These are phyloP conservation scores for Fusarium annulatum DNA, from an alignment of 2,329 filamentous ascomycete species.

Conservation along the genomic window DNA sequence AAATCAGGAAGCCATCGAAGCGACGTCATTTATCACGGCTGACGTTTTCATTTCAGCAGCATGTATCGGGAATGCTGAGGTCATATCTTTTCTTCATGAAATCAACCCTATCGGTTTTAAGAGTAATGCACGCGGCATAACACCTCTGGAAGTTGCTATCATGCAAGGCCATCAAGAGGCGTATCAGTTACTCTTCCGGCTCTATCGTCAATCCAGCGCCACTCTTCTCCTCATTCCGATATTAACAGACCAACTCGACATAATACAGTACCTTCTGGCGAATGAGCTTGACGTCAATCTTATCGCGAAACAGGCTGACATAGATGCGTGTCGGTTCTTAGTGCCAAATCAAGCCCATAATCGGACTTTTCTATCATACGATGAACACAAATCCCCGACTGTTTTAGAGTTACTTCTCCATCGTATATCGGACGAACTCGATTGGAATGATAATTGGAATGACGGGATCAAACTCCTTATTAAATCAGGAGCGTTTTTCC, in stretches of 20 bases:
- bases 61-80: background rate
- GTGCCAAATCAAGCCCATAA: fast-evolving
- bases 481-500: fast-evolving
- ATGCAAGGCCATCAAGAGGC: fast-evolving
- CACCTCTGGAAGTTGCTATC: background rate
- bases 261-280: background rate
- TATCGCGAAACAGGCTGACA: fast-evolving
- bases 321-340: fast-evolving
- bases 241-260: fast-evolving
- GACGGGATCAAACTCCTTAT: fast-evolving
- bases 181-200: background rate
- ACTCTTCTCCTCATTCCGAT: background rate
- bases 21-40: fast-evolving
- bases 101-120: fast-evolving
- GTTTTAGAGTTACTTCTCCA: background rate
- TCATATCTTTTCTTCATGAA: fast-evolving
- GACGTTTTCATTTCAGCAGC: background rate
- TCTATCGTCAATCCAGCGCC: background rate
- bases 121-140: fast-evolving
- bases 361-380: fast-evolving
- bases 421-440: no score
- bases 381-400: background rate
- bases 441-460: no score
- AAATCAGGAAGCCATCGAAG: fast-evolving
- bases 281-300: background rate